Base-by-base conservation (phyloP, 495 filamentous ascomycete genomes). In the Hypoxylon lienhwacheense region DNA sequence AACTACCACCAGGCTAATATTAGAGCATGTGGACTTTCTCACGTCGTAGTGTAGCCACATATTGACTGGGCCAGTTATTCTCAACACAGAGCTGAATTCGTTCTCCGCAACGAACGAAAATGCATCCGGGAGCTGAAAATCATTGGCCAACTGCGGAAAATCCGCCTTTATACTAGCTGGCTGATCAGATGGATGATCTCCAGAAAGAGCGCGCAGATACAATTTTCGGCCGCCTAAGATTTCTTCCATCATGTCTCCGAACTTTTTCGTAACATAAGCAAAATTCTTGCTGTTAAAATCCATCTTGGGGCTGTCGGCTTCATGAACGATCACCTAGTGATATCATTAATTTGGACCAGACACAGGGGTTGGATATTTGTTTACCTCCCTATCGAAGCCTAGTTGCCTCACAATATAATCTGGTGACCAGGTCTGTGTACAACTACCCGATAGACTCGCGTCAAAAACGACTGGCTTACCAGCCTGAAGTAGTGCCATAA, bases 21-120 rank as follows among this genome's bases (percentile, higher is more conserved):
- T 17, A 21, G 21, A 20, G 11, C 20, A 29, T 19, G 19, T 17
- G 8, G 2, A 3, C n/a, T 21, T 11, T 70, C 79, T 74, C 70
- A 88, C 86, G 68, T 96, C 89, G 73, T 91, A 96, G 67, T 96
- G 90, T 19, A 95, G 75, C 91, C 90, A 96, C 82, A 97, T 89
- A 19, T 81, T 85, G 2, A 95, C 89, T 0, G 81, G 84, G 1
- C 89, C 88, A 10, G 88, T 91, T 32, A 96, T 83, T 19, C 90
- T 77, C 17, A 95, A 68, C 0, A 89, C 85, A 0, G 88, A 90
- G 64, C 87, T 93, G 63, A 95, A 90, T n/a, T 78, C 72, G 55
- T 84, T 83, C 16, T 81, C 71, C 1, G 64, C 64, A 2, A 85
- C 81, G n/a, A 78, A 68, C 1, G 71, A 69, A 19, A 96, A 71